A percentile compares a stretch with the other conserved stretches of the same genome.
Evolutionary conservation across 208 protist species (phyloP).

Genomic region (Tritrichomonas musculus): DNA sequence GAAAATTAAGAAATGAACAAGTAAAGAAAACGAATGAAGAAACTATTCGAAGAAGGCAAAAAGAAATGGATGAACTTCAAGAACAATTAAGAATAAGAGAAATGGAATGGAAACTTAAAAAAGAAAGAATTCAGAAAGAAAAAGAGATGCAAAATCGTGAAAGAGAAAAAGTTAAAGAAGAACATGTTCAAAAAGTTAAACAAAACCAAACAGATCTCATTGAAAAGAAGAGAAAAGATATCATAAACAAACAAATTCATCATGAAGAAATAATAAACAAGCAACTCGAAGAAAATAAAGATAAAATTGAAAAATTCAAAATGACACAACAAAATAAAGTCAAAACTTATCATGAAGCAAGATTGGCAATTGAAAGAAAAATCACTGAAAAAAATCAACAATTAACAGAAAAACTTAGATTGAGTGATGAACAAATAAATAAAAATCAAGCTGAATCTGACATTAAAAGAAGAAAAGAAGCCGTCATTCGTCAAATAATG

Average conservation of each 20-base stretch:
- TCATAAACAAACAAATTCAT: not conserved
- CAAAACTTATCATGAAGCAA: no score
- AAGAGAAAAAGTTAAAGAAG: not conserved
- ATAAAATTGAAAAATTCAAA: no score
- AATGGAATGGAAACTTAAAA: not conserved
- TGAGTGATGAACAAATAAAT: no score
- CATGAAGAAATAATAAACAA: not conserved
- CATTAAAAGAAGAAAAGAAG: not conserved
- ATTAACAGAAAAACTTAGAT: not conserved
- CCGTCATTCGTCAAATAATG: not conserved
- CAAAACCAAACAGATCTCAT: not conserved
- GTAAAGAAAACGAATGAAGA: not conserved
- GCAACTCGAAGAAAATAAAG: no score
- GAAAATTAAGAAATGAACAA: not conserved
- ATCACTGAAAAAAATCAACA: not conserved
- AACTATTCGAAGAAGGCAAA: not conserved
- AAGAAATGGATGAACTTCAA: not conserved
- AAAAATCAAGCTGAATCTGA: no score
- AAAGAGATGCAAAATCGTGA: not conserved
- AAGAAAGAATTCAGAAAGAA: not conserved
- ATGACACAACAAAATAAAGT: no score
- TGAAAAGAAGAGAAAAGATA: not conserved
- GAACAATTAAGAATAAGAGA: not conserved
- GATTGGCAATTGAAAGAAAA: not conserved
- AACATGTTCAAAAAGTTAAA: not conserved